Base-by-base conservation (phyloP, 177 flowering plant genomes). In the Vitis hybrid region DNA sequence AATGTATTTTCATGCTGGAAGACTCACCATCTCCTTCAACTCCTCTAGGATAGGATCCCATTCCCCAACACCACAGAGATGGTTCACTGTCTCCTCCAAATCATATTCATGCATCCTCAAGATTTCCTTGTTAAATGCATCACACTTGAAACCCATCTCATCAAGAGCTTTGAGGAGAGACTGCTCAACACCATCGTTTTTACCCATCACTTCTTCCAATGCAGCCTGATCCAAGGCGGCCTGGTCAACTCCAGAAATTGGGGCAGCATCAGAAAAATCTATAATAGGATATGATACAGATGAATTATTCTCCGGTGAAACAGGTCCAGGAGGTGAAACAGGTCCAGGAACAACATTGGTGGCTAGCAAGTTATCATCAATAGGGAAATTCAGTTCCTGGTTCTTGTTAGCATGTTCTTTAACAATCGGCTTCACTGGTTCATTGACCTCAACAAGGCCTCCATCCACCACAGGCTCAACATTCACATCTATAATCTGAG, bases 101-200 rank as follows among this genome's bases (percentile, higher is more conserved):
- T 88, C 68, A 70, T 88, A 91, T 50, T 78, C 84, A 61, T 90
- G 90, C 80, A n/a, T 75, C 79, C 91, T 78, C 82, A 90, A 66
- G 16, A 90, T 57, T 74, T 87, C 87, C 81, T 84, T 93, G 85
- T 95, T 93, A 83, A 90, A 70, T 73, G 85, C 89, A 3, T 82
- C 81, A 77, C 91, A 82, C 72, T 77, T 83, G 72, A 90, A 93
- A 15, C 99, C 98, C 97, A 93, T 91, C 61, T 83, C 91, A 74
- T 81, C 91, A 6, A 93, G 86, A 73, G 87, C 92, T 79, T 80
- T 88, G 14, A 92, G 85, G 49, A 94, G 88, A 12, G 71, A 59
- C 78, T 80, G 76, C 81, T 92, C 98, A 9, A 80, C 71, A 5
- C 31, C 69, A 45, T 61, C 49, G 10, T 54, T 63, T 13, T 10